Evolutionary conservation across 768 basidiomycete genomes (phyloP).

Genomic region (Boletus rubescentipes): DNA sequence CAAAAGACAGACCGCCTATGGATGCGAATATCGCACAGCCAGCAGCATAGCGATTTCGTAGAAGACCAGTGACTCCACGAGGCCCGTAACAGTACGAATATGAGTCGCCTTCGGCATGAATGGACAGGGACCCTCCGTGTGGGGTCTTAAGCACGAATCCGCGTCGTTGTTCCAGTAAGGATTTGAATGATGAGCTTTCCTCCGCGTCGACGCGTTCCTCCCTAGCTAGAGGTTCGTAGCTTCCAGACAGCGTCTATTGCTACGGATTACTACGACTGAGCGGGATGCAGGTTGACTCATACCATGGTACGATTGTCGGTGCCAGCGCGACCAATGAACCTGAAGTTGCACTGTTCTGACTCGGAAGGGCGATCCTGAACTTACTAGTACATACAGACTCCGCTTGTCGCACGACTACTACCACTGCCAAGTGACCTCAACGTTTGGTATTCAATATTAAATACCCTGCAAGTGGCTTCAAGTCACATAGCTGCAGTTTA

Average conservation of each 20-base stretch:
- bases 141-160: conserved; percentile 23
- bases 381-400: too few species aligned
- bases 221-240: conserved; percentile 16
- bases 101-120: conserved; percentile 22
- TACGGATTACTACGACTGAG: not conserved
- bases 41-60: conserved; percentile 62
- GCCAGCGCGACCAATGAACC: not conserved
- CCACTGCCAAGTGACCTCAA: too few species aligned
- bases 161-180: conserved; percentile 17
- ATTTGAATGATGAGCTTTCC: conserved; percentile 12
- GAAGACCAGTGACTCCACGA: conserved; percentile 60
- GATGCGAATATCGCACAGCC: conserved; percentile 74
- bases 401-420: too few species aligned
- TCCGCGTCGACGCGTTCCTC: conserved; percentile 15
- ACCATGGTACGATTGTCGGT: conserved; percentile 11
- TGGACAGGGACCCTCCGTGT: conserved; percentile 28
- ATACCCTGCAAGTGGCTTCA: too few species aligned
- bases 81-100: conserved; percentile 78
- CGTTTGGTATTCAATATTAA: too few species aligned
- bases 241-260: conserved; percentile 4
- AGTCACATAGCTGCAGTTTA: not conserved
- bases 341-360: not conserved
- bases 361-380: too few species aligned
- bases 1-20: conserved; percentile 76
- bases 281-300: not conserved